Evolutionary conservation across 148 eudicot species (phyloP).

Genomic region (Mesembryanthemum crystallinum): DNA sequence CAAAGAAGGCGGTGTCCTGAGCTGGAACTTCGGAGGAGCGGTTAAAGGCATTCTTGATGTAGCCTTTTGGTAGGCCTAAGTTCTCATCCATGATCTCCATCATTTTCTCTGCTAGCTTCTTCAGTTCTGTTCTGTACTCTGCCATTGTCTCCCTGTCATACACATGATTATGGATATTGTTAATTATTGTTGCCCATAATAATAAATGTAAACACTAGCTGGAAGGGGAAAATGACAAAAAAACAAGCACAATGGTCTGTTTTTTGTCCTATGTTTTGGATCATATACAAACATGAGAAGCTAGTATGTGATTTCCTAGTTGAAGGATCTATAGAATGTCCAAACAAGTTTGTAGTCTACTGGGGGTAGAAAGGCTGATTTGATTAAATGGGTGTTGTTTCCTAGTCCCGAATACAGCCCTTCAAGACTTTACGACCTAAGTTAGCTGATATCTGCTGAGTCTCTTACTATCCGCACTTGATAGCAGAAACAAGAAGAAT

Average conservation of each 20-base stretch:
- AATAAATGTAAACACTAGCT: no score
- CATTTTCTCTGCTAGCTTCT: slow-evolving; percentile 57
- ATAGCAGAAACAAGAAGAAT: background rate
- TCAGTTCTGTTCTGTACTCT: slow-evolving; percentile 67
- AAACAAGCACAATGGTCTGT: no score
- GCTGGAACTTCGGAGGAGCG: slow-evolving; percentile 21
- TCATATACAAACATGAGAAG: no score
- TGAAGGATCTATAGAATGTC: no score
- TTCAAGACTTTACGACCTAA: no score
- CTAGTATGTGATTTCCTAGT: no score
- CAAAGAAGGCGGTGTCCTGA: slow-evolving; percentile 59
- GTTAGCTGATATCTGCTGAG: background rate
- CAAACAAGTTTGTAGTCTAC: no score
- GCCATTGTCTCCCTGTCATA: slow-evolving; percentile 74
- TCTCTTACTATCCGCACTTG: background rate
- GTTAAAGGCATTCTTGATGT: slow-evolving; percentile 73
- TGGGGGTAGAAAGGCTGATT: no score
- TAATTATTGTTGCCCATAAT: background rate
- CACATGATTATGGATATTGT: slow-evolving; percentile 25
- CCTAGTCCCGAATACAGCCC: no score
- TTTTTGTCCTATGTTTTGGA: no score
- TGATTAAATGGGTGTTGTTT: no score
- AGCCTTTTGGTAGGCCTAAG: slow-evolving; percentile 68
- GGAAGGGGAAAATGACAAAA: no score
- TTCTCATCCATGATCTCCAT: slow-evolving; percentile 93